phyloP scores from a whole-genome alignment of 2,329 filamentous ascomycete species.

The Sphaerulina populicola region DNA sequence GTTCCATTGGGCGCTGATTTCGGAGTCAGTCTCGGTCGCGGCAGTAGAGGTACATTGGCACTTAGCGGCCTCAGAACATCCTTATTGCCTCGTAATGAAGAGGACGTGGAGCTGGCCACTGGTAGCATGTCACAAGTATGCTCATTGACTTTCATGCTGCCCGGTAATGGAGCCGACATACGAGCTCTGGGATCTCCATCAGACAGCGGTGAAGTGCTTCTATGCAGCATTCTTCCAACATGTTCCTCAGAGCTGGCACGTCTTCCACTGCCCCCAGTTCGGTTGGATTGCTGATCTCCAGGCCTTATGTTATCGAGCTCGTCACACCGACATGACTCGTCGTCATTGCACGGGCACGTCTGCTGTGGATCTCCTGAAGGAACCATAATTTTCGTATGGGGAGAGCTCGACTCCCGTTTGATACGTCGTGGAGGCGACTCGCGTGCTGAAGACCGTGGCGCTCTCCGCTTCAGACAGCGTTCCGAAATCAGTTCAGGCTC shows the following conservation, averaged over 20 bases:
- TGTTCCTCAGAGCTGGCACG: constrained; percentile 22
- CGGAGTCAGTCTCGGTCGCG: constrained; percentile 4
- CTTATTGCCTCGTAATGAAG: background rate
- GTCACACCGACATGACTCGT: background rate
- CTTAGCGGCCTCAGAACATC: constrained; percentile 16
- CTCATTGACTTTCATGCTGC: background rate
- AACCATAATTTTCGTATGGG: constrained; percentile 28
- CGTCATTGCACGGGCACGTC: background rate
- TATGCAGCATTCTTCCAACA: constrained; percentile 7
- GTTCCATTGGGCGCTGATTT: constrained; percentile 8
- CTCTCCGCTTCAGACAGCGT: constrained; percentile 39
- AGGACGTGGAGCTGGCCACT: background rate
- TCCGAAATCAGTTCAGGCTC: constrained; percentile 38
- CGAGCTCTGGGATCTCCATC: constrained; percentile 12
- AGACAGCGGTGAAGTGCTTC: constrained; percentile 22
- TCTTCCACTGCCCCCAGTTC: constrained; percentile 10
- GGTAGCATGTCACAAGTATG: background rate
- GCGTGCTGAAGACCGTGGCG: constrained; percentile 18
- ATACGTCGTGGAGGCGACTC: constrained; percentile 20
- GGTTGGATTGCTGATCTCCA: constrained; percentile 18
- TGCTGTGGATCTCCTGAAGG: constrained; percentile 32
- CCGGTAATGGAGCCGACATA: background rate
- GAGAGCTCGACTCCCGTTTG: constrained; percentile 26
- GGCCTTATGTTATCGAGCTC: background rate
- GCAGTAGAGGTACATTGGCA: constrained; percentile 19